phyloP scores from a whole-genome alignment of 2,329 filamentous ascomycete species.

The Monilinia vaccinii-corymbosi region DNA sequence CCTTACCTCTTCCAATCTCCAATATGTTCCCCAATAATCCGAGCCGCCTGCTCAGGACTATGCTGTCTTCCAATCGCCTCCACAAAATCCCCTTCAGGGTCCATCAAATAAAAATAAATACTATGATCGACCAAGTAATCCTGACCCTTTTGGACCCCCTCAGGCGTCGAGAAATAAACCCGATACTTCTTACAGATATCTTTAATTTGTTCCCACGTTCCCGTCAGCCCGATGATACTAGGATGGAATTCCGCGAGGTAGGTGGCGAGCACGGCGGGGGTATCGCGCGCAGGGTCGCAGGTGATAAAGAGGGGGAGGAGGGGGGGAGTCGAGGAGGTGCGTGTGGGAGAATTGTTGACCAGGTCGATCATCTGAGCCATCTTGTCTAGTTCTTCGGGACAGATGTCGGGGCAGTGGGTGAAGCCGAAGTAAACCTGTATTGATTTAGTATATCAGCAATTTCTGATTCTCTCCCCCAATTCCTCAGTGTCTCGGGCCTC shows the following conservation, averaged over 20 bases:
- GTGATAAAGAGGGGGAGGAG: conserved; percentile 74
- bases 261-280: conserved; percentile 69
- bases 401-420: conserved; percentile 96
- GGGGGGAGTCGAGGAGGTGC: conserved; percentile 37
- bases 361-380: conserved; percentile 93
- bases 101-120: conserved; percentile 99
- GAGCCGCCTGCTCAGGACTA: conserved; percentile 75
- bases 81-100: conserved; percentile 95
- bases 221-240: conserved; percentile 78
- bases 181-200: conserved; percentile 89
- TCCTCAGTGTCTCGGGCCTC: not conserved
- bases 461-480: too few relatives aligned
- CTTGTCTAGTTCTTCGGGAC: conserved; percentile 97
- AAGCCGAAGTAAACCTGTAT: conserved; percentile 91
- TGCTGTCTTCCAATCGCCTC: conserved; percentile 94
- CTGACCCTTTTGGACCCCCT: conserved; percentile 80
- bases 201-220: conserved; percentile 90
- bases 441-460: not conserved
- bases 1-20: conserved; percentile 54
- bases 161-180: conserved; percentile 93
- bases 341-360: conserved; percentile 37
- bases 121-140: conserved; percentile 98
- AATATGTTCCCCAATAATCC: conserved; percentile 79
- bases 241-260: conserved; percentile 91
- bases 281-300: conserved; percentile 89